phyloP scores from a whole-genome alignment of 2,329 filamentous ascomycete genomes.

The Fusarium sterilihyphosum region DNA sequence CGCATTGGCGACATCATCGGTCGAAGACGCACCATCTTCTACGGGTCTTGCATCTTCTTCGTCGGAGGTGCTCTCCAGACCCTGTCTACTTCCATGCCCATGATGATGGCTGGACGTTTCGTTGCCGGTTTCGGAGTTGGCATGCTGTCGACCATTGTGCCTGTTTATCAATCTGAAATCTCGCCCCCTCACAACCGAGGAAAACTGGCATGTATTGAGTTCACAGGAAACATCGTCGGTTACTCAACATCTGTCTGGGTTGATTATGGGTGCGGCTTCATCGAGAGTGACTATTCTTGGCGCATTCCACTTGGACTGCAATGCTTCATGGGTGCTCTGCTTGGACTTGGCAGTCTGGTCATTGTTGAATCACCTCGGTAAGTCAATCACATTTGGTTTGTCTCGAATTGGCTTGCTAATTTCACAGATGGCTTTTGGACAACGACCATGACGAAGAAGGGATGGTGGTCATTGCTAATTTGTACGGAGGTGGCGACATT shows the following conservation, averaged over 20 bases:
- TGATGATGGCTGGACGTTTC: slow-evolving; percentile 88
- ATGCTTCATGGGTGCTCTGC: slow-evolving; percentile 89
- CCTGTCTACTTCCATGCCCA: slow-evolving; percentile 81
- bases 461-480: slow-evolving; percentile 96
- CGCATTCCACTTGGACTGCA: slow-evolving; percentile 90
- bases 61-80: slow-evolving; percentile 87
- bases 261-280: slow-evolving; percentile 95
- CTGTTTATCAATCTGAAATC: slow-evolving; percentile 94
- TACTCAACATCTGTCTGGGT: slow-evolving; percentile 99
- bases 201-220: slow-evolving; percentile 96
- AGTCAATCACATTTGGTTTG: slow-evolving; percentile 31
- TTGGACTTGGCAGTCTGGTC: slow-evolving; percentile 86
- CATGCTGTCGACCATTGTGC: slow-evolving; percentile 89
- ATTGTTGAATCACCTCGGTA: slow-evolving; percentile 97
- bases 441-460: slow-evolving; percentile 99
- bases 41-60: slow-evolving; percentile 90
- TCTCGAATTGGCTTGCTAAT: slow-evolving; percentile 41
- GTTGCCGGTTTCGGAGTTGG: slow-evolving; percentile 88
- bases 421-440: slow-evolving; percentile 87
- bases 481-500: slow-evolving; percentile 95
- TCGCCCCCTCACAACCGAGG: slow-evolving; percentile 96
- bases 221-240: slow-evolving; percentile 95
- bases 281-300: slow-evolving; percentile 88
- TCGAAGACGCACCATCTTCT: slow-evolving; percentile 88
- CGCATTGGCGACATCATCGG: slow-evolving; percentile 92